phyloP scores from a whole-genome alignment of 2,329 filamentous ascomycete genomes.

The Pezicula radicicola region DNA sequence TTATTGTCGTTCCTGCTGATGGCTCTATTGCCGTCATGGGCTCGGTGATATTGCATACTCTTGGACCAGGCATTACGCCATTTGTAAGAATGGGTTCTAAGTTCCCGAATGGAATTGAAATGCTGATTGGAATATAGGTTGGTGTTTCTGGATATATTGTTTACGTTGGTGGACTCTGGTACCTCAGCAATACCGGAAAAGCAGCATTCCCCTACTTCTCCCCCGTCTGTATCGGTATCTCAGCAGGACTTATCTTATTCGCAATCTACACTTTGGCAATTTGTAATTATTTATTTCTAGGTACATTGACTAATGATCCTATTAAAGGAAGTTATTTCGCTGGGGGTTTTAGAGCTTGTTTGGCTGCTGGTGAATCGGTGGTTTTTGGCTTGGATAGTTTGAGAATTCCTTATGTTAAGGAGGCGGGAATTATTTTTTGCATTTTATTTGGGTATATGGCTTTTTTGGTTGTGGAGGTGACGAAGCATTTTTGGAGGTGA shows the following conservation, averaged over 20 bases:
- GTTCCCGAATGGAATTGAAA: not conserved
- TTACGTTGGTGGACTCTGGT: conserved; percentile 28
- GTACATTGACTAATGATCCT: conserved; percentile 24
- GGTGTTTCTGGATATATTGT: conserved; percentile 25
- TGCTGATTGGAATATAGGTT: conserved; percentile 5
- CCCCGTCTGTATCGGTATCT: conserved; percentile 27
- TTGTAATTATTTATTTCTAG: conserved; percentile 27
- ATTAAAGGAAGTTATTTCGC: conserved; percentile 7
- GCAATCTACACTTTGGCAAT: conserved; percentile 27
- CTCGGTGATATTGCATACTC: conserved; percentile 1
- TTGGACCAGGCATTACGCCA: conserved; percentile 6
- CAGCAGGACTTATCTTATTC: conserved; percentile 28
- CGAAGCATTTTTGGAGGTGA: conserved; percentile 6
- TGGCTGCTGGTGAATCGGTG: conserved; percentile 5
- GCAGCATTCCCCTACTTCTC: conserved; percentile 21
- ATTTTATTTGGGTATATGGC: conserved; percentile 7
- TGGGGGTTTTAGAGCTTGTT: conserved; percentile 5
- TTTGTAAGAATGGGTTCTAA: not conserved
- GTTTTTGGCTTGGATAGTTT: conserved; percentile 6
- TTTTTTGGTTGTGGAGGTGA: conserved; percentile 6
- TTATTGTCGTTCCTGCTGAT: not conserved
- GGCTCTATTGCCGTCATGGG: not conserved
- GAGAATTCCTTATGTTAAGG: conserved; percentile 7
- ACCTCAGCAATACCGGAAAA: conserved; percentile 24
- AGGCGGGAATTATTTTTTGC: conserved; percentile 8